phyloP scores from a whole-genome alignment of 345 rosid species.

The Brassica rapa region DNA sequence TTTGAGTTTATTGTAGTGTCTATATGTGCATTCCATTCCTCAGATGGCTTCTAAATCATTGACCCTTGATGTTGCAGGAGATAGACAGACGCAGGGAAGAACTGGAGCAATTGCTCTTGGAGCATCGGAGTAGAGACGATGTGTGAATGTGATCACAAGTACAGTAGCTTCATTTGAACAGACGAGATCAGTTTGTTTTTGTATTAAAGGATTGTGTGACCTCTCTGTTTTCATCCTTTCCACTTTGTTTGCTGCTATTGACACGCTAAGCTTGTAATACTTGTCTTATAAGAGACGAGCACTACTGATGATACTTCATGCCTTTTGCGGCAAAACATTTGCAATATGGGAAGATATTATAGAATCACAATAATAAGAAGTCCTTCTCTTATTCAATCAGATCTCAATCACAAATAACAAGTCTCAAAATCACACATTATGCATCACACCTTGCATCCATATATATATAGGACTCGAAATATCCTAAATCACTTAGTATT shows the following conservation, averaged over 20 bases:
- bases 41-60: constrained; percentile 12
- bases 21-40: background rate
- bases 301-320: no score
- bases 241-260: background rate
- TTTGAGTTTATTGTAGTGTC: background rate
- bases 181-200: background rate
- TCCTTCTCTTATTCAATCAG: no score
- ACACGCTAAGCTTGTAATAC: no score
- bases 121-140: constrained; percentile 41
- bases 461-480: no score
- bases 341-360: no score
- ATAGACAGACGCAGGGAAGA: constrained; percentile 77
- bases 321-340: no score
- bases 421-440: no score
- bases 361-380: no score
- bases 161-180: background rate
- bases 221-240: background rate
- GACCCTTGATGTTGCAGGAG: constrained; percentile 50
- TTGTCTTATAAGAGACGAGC: no score
- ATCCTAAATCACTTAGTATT: no score
- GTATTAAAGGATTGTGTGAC: background rate
- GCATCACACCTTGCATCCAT: no score
- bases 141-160: constrained; percentile 25
- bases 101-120: constrained; percentile 78
- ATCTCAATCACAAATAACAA: no score